These are phyloP conservation scores for Metarhizium robertsii DNA, from an alignment of 2,329 filamentous ascomycete genomes.

Conservation along the genomic window DNA sequence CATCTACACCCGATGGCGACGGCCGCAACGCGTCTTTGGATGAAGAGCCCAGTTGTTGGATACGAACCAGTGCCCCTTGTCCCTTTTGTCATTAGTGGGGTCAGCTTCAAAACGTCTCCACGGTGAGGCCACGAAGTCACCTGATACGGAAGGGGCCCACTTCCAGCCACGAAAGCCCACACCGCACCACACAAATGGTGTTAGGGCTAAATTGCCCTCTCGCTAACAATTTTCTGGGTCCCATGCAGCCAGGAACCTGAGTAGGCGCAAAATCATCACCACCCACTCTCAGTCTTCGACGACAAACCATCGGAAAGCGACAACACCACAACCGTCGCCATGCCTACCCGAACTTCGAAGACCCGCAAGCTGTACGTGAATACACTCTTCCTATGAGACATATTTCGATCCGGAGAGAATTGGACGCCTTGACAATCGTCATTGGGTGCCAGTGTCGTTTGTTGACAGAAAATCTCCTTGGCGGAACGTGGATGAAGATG, in stretches of 20 bases:
- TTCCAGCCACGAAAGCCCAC: neutral
- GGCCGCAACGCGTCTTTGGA: neutral
- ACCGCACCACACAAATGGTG: neutral
- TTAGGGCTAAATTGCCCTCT: constrained; percentile 35
- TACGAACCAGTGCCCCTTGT: neutral
- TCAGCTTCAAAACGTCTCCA: constrained; percentile 7
- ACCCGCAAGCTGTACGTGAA: constrained; percentile 67
- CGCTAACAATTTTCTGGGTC: constrained; percentile 25
- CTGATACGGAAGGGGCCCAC: constrained; percentile 12
- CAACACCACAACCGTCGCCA: constrained; percentile 42
- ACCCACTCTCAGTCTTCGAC: constrained; percentile 25
- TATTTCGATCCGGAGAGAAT: neutral
- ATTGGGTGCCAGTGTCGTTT: constrained; percentile 17
- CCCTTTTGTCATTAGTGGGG: neutral
- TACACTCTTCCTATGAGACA: constrained; percentile 7
- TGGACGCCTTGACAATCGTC: constrained; percentile 5
- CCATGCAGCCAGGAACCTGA: constrained; percentile 18
- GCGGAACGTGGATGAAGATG: neutral
- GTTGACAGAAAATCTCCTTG: neutral
- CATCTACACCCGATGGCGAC: neutral
- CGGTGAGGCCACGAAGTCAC: constrained; percentile 18
- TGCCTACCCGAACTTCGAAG: constrained; percentile 68
- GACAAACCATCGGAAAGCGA: constrained; percentile 30
- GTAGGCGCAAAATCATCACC: constrained; percentile 29
- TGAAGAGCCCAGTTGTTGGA: neutral